Evolutionary conservation across 495 filamentous ascomycete species (phyloP).

Genomic region (Aspergillus ellipticus): DNA sequence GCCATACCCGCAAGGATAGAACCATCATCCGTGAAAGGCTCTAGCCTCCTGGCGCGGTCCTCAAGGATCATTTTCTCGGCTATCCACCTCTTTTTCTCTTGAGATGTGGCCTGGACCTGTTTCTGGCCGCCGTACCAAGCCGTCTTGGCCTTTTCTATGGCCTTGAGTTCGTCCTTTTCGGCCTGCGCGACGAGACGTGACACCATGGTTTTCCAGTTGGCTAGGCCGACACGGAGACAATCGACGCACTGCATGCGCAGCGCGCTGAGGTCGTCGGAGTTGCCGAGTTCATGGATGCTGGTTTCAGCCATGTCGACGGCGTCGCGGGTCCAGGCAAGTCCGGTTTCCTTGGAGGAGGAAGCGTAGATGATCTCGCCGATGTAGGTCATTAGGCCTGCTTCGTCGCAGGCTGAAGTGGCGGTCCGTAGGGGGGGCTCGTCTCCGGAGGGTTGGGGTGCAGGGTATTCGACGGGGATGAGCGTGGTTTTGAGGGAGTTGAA

Average conservation of each 20-base stretch:
- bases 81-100: constrained; percentile 36
- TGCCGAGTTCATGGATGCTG: constrained; percentile 33
- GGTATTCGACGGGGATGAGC: constrained; percentile 56
- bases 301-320: constrained; percentile 67
- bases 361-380: constrained; percentile 93
- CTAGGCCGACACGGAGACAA: constrained; percentile 65
- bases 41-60: constrained; percentile 34
- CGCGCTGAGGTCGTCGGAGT: constrained; percentile 32
- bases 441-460: constrained; percentile 61
- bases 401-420: constrained; percentile 65
- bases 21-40: constrained; percentile 33
- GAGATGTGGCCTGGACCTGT: constrained; percentile 21
- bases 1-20: constrained; percentile 28
- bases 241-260: constrained; percentile 60
- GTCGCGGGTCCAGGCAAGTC: constrained; percentile 80
- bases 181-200: constrained; percentile 49
- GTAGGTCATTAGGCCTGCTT: constrained; percentile 80
- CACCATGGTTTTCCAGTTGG: constrained; percentile 75
- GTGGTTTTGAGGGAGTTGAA: constrained; percentile 36
- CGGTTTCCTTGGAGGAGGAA: constrained; percentile 55
- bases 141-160: constrained; percentile 30
- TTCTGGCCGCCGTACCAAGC: constrained; percentile 50
- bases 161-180: constrained; percentile 39
- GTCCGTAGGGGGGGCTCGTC: constrained; percentile 59
- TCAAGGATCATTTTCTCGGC: constrained; percentile 38